Conservation (phyloP, 129 eudicot genomes). For the Heracleum sosnowskyi region DNA sequence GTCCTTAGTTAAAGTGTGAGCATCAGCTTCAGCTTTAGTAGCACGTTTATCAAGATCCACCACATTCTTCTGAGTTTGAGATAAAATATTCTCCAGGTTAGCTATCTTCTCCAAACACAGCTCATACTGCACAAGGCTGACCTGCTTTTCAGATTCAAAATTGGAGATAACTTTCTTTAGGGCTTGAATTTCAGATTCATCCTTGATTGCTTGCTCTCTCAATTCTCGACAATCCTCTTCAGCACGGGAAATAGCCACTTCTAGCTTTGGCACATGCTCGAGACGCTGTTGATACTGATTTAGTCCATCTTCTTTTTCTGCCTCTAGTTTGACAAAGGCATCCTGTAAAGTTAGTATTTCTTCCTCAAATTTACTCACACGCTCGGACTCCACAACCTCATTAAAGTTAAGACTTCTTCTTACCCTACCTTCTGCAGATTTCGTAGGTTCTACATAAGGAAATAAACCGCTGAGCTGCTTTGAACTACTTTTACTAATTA, state of each 20-base stretch:
- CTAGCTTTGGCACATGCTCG: conserved; percentile 51
- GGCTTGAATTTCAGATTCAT: conserved; percentile 49
- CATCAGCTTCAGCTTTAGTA: conserved; percentile 38
- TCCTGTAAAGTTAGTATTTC: conserved; percentile 61
- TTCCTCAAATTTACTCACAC: conserved; percentile 28
- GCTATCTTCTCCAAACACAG: conserved; percentile 41
- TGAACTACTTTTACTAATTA: background rate
- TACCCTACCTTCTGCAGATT: conserved; percentile 28
- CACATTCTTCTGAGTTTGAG: conserved; percentile 26
- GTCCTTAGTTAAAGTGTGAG: conserved; percentile 32
- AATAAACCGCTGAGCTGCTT: conserved; percentile 19
- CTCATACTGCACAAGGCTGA: conserved; percentile 45
- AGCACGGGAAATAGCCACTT: conserved; percentile 41
- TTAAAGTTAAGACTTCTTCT: conserved; percentile 62
- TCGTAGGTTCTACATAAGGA: conserved; percentile 14
- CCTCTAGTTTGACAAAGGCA: conserved; percentile 58
- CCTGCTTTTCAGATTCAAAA: conserved; percentile 59
- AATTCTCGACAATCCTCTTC: conserved; percentile 44
- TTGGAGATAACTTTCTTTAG: conserved; percentile 42
- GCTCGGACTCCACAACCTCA: conserved; percentile 34
- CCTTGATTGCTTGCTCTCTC: conserved; percentile 45
- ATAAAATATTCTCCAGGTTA: conserved; percentile 27
- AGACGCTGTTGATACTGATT: conserved; percentile 51
- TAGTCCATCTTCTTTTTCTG: conserved; percentile 67
- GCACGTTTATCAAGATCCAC: conserved; percentile 31